These are phyloP conservation scores for Lomentospora prolificans DNA, from an alignment of 2,329 filamentous ascomycete genomes.

Conservation along the genomic window DNA sequence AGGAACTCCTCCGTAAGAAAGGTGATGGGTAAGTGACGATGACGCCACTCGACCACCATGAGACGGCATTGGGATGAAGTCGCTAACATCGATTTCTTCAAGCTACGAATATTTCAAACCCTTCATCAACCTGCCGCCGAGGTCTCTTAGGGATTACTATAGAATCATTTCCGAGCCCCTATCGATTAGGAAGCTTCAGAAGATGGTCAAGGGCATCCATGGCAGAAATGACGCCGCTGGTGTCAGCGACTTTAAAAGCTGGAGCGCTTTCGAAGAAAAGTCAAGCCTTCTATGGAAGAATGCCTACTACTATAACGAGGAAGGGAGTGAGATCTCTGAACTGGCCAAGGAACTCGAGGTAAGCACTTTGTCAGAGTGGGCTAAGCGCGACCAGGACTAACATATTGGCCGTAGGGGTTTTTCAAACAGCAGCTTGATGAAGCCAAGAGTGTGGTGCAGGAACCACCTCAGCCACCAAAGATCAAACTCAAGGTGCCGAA, in stretches of 20 bases:
- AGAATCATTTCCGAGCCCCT: constrained; percentile 71
- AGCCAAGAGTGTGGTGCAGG: constrained; percentile 61
- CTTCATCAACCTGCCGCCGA: constrained; percentile 69
- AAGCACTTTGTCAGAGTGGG: constrained; percentile 11
- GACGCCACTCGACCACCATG: background rate
- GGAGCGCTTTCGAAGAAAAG: constrained; percentile 73
- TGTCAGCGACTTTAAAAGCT: constrained; percentile 64
- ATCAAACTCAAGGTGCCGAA: constrained; percentile 68
- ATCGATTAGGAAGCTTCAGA: constrained; percentile 68
- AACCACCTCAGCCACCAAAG: constrained; percentile 59
- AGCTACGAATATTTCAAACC: constrained; percentile 61
- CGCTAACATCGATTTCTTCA: constrained; percentile 36
- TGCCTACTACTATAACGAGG: constrained; percentile 82
- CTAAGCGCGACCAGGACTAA: background rate
- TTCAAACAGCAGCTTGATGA: constrained; percentile 60
- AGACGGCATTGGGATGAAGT: background rate
- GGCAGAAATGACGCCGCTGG: constrained; percentile 56
- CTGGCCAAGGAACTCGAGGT: constrained; percentile 75
- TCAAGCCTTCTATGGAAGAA: constrained; percentile 79
- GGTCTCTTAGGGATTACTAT: constrained; percentile 76
- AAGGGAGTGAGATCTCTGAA: constrained; percentile 73
- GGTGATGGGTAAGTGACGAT: constrained; percentile 48
- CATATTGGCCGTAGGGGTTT: constrained; percentile 38
- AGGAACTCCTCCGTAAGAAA: constrained; percentile 60
- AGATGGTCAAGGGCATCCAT: constrained; percentile 63